phyloP scores from a whole-genome alignment of 2,329 filamentous ascomycete species.

The Aspergillus ibericus region DNA sequence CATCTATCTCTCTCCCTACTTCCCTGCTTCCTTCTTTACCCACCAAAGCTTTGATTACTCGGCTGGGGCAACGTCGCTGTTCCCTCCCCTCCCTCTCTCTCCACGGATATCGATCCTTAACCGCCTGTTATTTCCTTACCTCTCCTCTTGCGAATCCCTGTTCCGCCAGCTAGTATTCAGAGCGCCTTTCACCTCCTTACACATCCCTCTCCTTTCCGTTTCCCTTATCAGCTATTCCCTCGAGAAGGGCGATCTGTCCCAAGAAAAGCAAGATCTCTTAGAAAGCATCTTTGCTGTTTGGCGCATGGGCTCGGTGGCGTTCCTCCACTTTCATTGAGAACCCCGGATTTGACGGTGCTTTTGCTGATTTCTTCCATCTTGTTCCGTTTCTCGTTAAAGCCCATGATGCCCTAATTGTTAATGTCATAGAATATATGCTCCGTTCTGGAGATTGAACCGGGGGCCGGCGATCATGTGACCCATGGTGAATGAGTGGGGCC shows the following conservation, averaged over 20 bases:
- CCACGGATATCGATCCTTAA: background rate
- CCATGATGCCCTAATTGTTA: slow-evolving; percentile 22
- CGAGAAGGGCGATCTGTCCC: slow-evolving; percentile 8
- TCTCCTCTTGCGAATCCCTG: background rate
- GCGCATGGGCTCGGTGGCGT: slow-evolving; percentile 11
- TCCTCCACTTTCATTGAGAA: slow-evolving; percentile 1
- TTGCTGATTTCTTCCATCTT: slow-evolving; percentile 6
- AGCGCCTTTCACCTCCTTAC: slow-evolving; percentile 7
- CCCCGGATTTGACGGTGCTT: background rate
- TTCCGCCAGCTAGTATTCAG: background rate
- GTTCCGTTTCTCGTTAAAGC: slow-evolving; percentile 3
- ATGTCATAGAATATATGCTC: slow-evolving; percentile 21
- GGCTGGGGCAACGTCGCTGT: background rate
- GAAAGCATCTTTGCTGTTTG: slow-evolving; percentile 12
- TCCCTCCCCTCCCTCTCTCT: background rate
- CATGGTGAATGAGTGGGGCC: background rate
- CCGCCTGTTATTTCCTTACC: background rate
- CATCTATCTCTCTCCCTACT: background rate
- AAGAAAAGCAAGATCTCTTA: slow-evolving; percentile 5
- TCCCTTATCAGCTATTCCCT: slow-evolving; percentile 7
- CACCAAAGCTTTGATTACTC: background rate
- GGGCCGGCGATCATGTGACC: slow-evolving; percentile 1
- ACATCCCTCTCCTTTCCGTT: slow-evolving; percentile 4
- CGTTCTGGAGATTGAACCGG: background rate
- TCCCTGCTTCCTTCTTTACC: background rate